Conservation (phyloP, 352 stramenopile species). For the Phytophthora sp. region DNA sequence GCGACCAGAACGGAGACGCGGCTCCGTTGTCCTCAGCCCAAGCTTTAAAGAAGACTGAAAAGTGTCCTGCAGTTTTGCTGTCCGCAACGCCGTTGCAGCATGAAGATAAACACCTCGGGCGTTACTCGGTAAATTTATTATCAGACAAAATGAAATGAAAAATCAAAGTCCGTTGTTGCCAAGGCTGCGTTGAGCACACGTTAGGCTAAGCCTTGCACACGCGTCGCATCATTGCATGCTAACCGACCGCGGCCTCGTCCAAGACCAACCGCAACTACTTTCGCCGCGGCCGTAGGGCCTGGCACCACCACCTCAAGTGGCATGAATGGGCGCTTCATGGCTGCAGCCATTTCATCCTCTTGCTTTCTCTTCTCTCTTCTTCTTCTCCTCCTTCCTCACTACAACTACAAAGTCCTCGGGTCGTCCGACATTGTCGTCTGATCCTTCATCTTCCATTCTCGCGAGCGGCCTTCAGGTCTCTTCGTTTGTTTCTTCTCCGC, state of each 20-base stretch:
- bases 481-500: constrained; percentile 34
- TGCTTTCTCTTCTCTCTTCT: constrained; percentile 35
- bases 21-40: constrained; percentile 17
- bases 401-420: constrained; percentile 53
- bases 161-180: constrained; percentile 50
- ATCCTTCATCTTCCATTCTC: constrained; percentile 41
- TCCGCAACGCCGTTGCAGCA: neutral
- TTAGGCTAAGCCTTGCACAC: constrained; percentile 18
- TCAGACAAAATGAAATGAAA: constrained; percentile 65
- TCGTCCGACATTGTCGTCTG: constrained; percentile 35
- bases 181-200: constrained; percentile 27
- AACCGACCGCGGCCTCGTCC: constrained; percentile 33
- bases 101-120: neutral
- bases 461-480: constrained; percentile 34
- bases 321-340: constrained; percentile 31
- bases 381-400: constrained; percentile 28
- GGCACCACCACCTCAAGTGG: constrained; percentile 30
- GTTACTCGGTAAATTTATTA: constrained; percentile 53
- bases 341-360: constrained; percentile 37
- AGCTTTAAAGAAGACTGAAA: constrained; percentile 9
- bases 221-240: constrained; percentile 9
- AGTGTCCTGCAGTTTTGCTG: neutral
- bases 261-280: constrained; percentile 31
- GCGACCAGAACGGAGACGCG: constrained; percentile 24
- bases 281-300: constrained; percentile 16